phyloP scores from a whole-genome alignment of 169 alveolate genomes.

The Babesia ovis region DNA sequence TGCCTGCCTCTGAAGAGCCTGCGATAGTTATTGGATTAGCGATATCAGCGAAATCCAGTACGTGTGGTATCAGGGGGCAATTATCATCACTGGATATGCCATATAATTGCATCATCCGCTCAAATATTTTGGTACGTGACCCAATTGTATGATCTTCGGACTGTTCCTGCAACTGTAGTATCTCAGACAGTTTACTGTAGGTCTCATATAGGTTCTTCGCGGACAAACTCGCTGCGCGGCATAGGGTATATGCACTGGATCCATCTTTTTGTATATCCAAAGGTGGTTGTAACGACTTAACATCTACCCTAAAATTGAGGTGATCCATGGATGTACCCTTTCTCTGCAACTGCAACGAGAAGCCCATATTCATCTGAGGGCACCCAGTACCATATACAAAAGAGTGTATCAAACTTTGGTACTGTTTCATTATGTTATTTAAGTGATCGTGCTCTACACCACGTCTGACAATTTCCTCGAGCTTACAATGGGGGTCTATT shows the following conservation, averaged over 20 bases:
- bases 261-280: slow-evolving; percentile 64
- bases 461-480: slow-evolving; percentile 47
- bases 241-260: slow-evolving; percentile 64
- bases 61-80: slow-evolving; percentile 33
- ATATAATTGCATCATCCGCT: slow-evolving; percentile 35
- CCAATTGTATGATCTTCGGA: not conserved
- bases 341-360: slow-evolving; percentile 81
- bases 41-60: slow-evolving; percentile 52
- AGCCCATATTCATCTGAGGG: slow-evolving; percentile 76
- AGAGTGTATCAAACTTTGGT: slow-evolving; percentile 37
- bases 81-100: not conserved
- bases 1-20: slow-evolving; percentile 55
- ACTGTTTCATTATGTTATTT: slow-evolving; percentile 32
- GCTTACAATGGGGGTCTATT: slow-evolving; percentile 18
- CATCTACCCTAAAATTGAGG: slow-evolving; percentile 75
- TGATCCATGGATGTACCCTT: slow-evolving; percentile 87
- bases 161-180: slow-evolving; percentile 32
- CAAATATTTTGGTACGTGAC: not conserved
- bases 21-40: slow-evolving; percentile 39
- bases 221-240: slow-evolving; percentile 56
- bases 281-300: slow-evolving; percentile 82
- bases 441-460: slow-evolving; percentile 68
- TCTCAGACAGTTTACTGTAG: slow-evolving; percentile 49
- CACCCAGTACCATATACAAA: slow-evolving; percentile 68
- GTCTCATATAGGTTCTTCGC: slow-evolving; percentile 56